phyloP scores from a whole-genome alignment of 495 filamentous ascomycete genomes.

The Lentithecium fluviatile region DNA sequence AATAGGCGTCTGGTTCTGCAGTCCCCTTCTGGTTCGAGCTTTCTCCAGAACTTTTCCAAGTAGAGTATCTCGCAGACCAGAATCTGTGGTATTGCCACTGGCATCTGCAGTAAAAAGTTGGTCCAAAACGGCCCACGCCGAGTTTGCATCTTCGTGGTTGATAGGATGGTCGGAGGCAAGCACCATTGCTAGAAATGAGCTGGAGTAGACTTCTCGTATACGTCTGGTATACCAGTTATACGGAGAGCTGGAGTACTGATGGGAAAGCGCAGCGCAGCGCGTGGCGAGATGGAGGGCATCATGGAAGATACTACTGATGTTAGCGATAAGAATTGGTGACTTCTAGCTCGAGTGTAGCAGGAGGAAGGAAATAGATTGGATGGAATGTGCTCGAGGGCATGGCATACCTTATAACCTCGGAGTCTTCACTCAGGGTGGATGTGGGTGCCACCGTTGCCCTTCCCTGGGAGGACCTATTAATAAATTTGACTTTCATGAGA shows the following conservation, averaged over 20 bases:
- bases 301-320: conserved; percentile 10
- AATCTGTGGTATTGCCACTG: not conserved
- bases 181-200: conserved; percentile 12
- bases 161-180: conserved; percentile 6
- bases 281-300: conserved; percentile 15
- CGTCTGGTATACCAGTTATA: conserved; percentile 28
- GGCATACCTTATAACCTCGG: conserved; percentile 16
- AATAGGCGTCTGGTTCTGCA: not conserved
- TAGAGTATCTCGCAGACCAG: not conserved
- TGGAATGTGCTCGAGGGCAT: not conserved
- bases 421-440: not conserved
- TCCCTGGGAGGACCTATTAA: conserved; percentile 6
- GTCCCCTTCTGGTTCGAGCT: conserved; percentile 1
- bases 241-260: conserved; percentile 15
- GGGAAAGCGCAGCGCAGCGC: conserved; percentile 3
- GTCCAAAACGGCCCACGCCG: conserved; percentile 16
- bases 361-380: too few species aligned
- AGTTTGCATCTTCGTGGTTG: not conserved
- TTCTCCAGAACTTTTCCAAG: conserved; percentile 7
- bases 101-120: conserved; percentile 21
- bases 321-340: not conserved
- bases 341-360: too few species aligned
- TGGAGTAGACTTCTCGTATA: conserved; percentile 19
- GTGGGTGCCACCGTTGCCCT: not conserved
- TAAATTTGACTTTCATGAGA: conserved; percentile 16